Base-by-base conservation (phyloP, 805 yeast genomes). In the Myxozyma melibiosi region DNA sequence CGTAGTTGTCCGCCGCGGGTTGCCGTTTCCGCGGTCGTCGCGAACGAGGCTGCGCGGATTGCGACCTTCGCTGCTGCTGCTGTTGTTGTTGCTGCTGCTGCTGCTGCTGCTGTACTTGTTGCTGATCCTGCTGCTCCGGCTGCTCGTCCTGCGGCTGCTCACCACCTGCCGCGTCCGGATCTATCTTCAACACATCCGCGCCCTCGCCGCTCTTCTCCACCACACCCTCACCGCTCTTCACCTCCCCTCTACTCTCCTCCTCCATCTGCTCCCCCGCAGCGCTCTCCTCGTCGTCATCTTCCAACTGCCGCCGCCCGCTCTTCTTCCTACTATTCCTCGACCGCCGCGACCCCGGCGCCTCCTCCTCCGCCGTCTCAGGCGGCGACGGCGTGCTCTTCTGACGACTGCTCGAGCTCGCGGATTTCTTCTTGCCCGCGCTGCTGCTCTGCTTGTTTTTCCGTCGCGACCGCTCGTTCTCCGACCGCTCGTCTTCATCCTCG, bases 401-500 rank as follows among this genome's bases (percentile, higher is more conserved):
- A 11, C 38, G 43, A 16, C 45, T 30, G 7, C 27, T 18, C 5
- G 51, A 13, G 11, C 39, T 30, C 30, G 50, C 24, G n/a, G n/a
- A n/a, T n/a, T n/a, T 31, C 48, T 28, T 16, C 16, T 33, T 45
- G 48, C 9, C 41, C n/a, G n/a, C n/a, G 45, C 22, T 45, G 24
- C 8, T 37, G 41, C 13, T 9, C 39, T 7, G 3, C 43, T 28
- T 33, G 33, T 13, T 48, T 42, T 11, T 16, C 44, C 13, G 30
- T n/a, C 37, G 4, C 35, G 13, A 13, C 41, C 14, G 39, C 55
- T 55, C 55, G n/a, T 45, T 58, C 39, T 64, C 66, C 45, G 61
- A 67, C 9, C 67, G 66, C 34, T 68, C 71, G 4, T 70, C 55
- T 16, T 40, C 35, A 27, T 41, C 51, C 8, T 38, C 40, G 14